Conservation (phyloP, 192 early-diverging fungal genomes). For the Coemansia sp. region DNA sequence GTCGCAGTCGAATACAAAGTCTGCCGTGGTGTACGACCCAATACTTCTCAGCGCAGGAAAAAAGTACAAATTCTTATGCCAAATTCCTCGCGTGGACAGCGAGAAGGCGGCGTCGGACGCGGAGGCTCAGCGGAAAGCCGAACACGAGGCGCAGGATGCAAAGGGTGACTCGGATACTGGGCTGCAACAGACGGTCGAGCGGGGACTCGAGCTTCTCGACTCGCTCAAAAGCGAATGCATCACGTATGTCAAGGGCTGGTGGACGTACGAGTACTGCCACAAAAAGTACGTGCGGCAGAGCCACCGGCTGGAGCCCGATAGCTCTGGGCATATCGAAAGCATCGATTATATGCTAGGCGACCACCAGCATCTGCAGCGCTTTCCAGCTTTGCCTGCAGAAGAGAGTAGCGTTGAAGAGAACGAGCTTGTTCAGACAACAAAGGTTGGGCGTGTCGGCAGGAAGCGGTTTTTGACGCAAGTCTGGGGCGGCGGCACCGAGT, state of each 20-base stretch:
- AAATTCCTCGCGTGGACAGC: slow-evolving; percentile 50
- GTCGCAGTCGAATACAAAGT: not conserved
- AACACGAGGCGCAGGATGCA: no score
- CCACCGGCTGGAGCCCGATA: slow-evolving; percentile 42
- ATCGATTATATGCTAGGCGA: slow-evolving; percentile 44
- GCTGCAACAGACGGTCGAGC: slow-evolving; percentile 30
- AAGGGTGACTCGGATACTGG: slow-evolving; percentile 7
- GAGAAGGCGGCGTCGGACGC: no score
- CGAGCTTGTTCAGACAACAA: slow-evolving; percentile 33
- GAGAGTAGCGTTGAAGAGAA: not conserved
- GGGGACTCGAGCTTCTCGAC: slow-evolving; percentile 58
- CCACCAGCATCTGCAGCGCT: slow-evolving; percentile 26
- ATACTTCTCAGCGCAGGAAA: slow-evolving; percentile 17
- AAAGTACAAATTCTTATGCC: slow-evolving; percentile 50
- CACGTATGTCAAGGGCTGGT: slow-evolving; percentile 57
- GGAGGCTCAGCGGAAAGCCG: no score
- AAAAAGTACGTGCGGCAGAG: slow-evolving; percentile 59
- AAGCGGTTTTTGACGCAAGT: slow-evolving; percentile 64
- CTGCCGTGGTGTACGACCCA: slow-evolving; percentile 19
- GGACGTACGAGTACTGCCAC: slow-evolving; percentile 90
- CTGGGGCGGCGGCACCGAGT: slow-evolving; percentile 73
- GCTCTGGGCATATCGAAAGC: slow-evolving; percentile 26
- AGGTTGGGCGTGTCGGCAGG: slow-evolving; percentile 41
- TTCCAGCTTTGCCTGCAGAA: not conserved
- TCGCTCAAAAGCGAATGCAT: slow-evolving; percentile 53